A percentile compares a stretch with the other conserved stretches of the same genome.
Evolutionary conservation across 139 green algal genomes (phyloP).

Genomic region (Coelastrella sp.): DNA sequence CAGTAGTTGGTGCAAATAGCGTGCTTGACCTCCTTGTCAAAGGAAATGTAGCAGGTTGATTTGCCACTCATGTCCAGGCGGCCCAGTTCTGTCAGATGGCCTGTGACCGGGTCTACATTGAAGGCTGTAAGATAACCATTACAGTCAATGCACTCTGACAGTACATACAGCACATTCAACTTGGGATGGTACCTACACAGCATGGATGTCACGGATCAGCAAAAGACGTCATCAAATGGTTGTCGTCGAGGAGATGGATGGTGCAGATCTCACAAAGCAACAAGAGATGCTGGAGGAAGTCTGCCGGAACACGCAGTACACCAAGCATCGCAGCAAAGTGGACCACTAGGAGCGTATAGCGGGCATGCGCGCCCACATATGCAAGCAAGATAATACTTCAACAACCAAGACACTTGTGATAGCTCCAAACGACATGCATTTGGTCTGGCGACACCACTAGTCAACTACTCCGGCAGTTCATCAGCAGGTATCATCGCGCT

Average conservation of each 20-base stretch:
- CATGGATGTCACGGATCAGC: not conserved
- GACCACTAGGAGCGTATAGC: too few species aligned
- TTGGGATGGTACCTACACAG: constrained; percentile 47
- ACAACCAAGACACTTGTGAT: too few species aligned
- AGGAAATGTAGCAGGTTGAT: constrained; percentile 50
- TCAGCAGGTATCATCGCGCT: too few species aligned
- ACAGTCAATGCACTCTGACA: constrained; percentile 49
- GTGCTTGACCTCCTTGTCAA: constrained; percentile 35
- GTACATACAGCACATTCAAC: constrained; percentile 50
- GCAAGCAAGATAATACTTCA: too few species aligned
- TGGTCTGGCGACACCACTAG: not conserved
- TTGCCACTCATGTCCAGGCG: constrained; percentile 33
- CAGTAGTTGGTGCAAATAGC: constrained; percentile 52
- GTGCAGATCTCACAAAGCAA: too few species aligned
- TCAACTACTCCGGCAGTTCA: not conserved
- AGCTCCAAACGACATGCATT: too few species aligned
- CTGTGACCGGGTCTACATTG: constrained; percentile 20
- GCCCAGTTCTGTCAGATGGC: constrained; percentile 19
- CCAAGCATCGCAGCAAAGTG: too few species aligned
- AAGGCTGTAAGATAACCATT: constrained; percentile 43
- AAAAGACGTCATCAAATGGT: too few species aligned
- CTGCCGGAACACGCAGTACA: too few species aligned
- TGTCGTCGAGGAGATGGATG: too few species aligned
- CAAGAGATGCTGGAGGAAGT: too few species aligned
- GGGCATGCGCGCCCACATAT: too few species aligned